These are phyloP conservation scores for Alnus rubra DNA, from an alignment of 306 rosid genomes.

Conservation along the genomic window DNA sequence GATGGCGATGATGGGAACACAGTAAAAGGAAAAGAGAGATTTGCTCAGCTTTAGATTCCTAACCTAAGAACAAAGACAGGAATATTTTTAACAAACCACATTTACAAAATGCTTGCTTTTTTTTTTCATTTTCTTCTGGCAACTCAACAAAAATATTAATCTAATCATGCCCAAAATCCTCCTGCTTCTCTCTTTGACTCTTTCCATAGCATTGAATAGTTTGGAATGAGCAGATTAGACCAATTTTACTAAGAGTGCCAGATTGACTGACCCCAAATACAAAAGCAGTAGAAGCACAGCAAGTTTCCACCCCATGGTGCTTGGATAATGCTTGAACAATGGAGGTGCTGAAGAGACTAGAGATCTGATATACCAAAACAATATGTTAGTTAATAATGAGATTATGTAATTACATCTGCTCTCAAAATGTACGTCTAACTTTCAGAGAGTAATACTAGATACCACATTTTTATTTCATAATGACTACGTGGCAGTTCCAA, in stretches of 20 bases:
- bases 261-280: constrained; percentile 33
- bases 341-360: constrained; percentile 46
- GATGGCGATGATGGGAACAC: background rate
- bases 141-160: background rate
- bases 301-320: constrained; percentile 44
- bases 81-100: constrained; percentile 42
- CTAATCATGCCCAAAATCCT: too few species aligned
- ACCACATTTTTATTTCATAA: too few species aligned
- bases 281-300: constrained; percentile 39
- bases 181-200: background rate
- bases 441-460: too few species aligned
- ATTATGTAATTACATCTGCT: too few species aligned
- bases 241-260: background rate
- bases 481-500: too few species aligned
- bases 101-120: constrained; percentile 25
- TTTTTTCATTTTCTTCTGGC: background rate
- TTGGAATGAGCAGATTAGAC: background rate
- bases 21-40: constrained; percentile 19
- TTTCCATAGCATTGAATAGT: constrained; percentile 8
- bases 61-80: constrained; percentile 66
- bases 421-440: too few species aligned
- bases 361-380: constrained; percentile 43
- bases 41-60: constrained; percentile 57
- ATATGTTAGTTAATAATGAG: background rate
- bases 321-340: constrained; percentile 25